Percentiles rank a stretch among this genome's conserved stretches.
These are phyloP conservation scores for Testicularia cyperi DNA, from an alignment of 1,284 basidiomycete species.

Conservation along the genomic window DNA sequence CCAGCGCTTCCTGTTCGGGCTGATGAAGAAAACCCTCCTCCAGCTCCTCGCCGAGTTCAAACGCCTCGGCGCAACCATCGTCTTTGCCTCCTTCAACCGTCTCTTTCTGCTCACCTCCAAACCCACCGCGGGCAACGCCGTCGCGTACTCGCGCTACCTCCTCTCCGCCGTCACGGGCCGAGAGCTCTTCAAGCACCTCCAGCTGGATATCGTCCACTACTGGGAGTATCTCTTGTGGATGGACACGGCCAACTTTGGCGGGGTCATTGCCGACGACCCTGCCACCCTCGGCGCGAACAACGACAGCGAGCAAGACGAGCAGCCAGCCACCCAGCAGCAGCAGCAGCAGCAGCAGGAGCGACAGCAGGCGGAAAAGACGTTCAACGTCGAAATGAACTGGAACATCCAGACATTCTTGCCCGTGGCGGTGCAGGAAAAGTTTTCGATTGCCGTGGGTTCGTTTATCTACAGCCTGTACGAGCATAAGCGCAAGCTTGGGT, in stretches of 20 bases:
- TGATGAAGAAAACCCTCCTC: slow-evolving; percentile 98
- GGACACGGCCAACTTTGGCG: slow-evolving; percentile 91
- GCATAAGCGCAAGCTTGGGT: slow-evolving; percentile 69
- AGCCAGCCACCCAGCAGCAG: no score
- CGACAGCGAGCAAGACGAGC: no score
- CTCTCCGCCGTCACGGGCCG: slow-evolving; percentile 88
- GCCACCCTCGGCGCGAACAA: slow-evolving; percentile 7
- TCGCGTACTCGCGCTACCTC: slow-evolving; percentile 91
- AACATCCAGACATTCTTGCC: slow-evolving; percentile 92
- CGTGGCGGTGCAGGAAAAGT: slow-evolving; percentile 76
- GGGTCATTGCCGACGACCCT: slow-evolving; percentile 70
- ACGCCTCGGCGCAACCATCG: slow-evolving; percentile 80
- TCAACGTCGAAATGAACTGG: slow-evolving; percentile 78
- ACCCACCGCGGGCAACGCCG: slow-evolving; percentile 85
- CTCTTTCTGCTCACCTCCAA: slow-evolving; percentile 91
- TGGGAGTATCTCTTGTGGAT: slow-evolving; percentile 96
- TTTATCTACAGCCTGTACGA: slow-evolving; percentile 83
- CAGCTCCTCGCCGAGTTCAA: slow-evolving; percentile 96
- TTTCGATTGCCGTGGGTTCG: slow-evolving; percentile 73
- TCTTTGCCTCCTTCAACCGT: slow-evolving; percentile 91
- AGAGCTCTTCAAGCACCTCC: slow-evolving; percentile 91
- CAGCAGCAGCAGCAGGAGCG: no score
- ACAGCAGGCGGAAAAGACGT: slow-evolving; percentile 63
- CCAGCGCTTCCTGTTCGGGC: slow-evolving; percentile 87
- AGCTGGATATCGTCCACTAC: slow-evolving; percentile 81